Percentiles rank a stretch among this genome's conserved stretches.
Conservation (phyloP, 345 rosid species). For the Populus pruinosa region DNA sequence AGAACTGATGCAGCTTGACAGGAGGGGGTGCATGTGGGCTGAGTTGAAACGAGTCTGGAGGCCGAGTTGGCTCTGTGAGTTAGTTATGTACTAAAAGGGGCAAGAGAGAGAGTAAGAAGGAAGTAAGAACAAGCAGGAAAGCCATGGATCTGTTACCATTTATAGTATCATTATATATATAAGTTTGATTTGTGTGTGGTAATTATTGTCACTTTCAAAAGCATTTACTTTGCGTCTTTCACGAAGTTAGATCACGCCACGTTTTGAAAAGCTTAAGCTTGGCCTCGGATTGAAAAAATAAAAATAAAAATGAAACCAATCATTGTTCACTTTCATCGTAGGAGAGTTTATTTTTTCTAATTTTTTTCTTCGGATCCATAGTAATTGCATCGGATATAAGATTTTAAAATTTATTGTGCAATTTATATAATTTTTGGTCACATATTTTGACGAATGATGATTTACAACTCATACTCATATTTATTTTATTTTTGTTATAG, state of each 20-base stretch:
- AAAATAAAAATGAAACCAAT: too few relatives aligned
- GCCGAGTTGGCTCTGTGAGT: neutral
- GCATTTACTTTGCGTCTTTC: neutral
- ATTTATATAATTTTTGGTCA: too few relatives aligned
- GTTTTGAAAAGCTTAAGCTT: neutral
- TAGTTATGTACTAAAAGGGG: neutral
- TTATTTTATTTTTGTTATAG: too few relatives aligned
- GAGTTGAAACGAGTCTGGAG: neutral
- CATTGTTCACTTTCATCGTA: too few relatives aligned
- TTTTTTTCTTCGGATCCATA: too few relatives aligned
- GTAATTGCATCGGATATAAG: too few relatives aligned
- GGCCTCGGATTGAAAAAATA: neutral
- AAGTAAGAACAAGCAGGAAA: neutral
- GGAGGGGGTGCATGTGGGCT: neutral
- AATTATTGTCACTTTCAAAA: neutral
- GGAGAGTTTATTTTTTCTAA: too few relatives aligned
- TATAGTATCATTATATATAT: neutral
- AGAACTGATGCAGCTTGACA: neutral
- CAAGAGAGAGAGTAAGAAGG: neutral
- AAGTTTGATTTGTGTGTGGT: neutral
- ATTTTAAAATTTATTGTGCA: too few relatives aligned
- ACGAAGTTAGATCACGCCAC: neutral
- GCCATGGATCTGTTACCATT: neutral
- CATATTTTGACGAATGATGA: too few relatives aligned
- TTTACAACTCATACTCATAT: too few relatives aligned